Evolutionary conservation across 805 yeast genomes (phyloP), one percentile per base, ranked within the genome.

Genomic region (Naumovozyma baii): DNA sequence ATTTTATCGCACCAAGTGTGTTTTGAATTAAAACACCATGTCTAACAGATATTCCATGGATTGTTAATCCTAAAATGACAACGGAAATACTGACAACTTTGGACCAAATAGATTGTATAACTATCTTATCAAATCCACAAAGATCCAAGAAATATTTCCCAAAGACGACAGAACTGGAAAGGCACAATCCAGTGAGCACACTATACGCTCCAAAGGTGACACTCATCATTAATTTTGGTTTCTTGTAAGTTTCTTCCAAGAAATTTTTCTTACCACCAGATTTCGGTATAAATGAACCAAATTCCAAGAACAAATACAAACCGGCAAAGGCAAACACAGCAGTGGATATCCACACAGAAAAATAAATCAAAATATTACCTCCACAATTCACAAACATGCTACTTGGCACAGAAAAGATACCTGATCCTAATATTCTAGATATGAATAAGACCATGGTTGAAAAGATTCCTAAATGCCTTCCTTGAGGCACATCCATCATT

Each of bases 211-310:
- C 67, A 42, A 72, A 69, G 3, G 72, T 62, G 14, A 74, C 78
- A 34, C 75, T 69, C 33, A 72, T 66, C 52, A 78, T 53, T 63
- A 75, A 63, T 38, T 61, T 65, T 0, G 92, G 94, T 43, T 61
- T 72, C 37, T 70, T 69, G 53, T 77, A 83, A 16, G 80, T 74
- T 45, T 71, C 74, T 52, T 82, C 90, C 41, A 83, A 57, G 45
- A 83, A 83, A 16, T 76, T 78, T 52, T 83, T 83, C 31, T 79
- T 72, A 0, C 90, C 94, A 2, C 94, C 92, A 43, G 80, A 77
- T 48, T 82, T 64, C 0, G 90, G 87, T 8, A 81, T 65, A 51
- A 80, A 67, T 7, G 81, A 72, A 0, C 90, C 92, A 41, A 82
- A 58, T 51, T 83, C 90, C 39, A 83, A 57, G 54, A 72, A 83